Evolutionary conservation across 225 moss, liverwort and hornwort genomes (phyloP).

Genomic region (Anthoceros angustus): DNA sequence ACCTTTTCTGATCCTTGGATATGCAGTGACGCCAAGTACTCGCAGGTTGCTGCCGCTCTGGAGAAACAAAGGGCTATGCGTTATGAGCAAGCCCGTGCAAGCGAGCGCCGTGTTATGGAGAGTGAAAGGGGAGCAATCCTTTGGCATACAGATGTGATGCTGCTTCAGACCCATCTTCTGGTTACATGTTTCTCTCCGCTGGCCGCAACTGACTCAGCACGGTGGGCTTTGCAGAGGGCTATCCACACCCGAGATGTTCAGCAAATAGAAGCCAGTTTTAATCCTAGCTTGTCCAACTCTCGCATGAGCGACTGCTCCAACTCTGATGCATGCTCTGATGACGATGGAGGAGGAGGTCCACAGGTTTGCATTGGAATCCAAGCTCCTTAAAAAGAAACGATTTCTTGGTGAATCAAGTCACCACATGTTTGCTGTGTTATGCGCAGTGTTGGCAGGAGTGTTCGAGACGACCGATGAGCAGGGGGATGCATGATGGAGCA

Average conservation of each 20-base stretch:
- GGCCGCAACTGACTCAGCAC: too few species aligned
- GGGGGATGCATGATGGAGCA: background rate
- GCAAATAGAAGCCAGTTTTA: constrained; percentile 82
- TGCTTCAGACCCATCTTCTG: background rate
- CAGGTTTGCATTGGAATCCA: background rate
- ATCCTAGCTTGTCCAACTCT: constrained; percentile 24
- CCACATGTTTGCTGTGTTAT: background rate
- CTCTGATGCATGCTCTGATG: constrained; percentile 17
- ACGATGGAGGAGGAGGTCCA: constrained; percentile 11
- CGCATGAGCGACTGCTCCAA: constrained; percentile 15
- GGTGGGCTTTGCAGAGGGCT: constrained; percentile 39
- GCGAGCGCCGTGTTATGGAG: constrained; percentile 54
- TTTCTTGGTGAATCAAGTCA: background rate
- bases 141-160: constrained; percentile 82
- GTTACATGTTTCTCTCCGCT: too few species aligned
- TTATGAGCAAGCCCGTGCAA: constrained; percentile 40
- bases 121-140: constrained; percentile 81
- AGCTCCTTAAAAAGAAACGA: too few species aligned
- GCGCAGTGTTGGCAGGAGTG: background rate
- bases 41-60: constrained; percentile 39
- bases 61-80: constrained; percentile 54
- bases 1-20: background rate
- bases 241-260: constrained; percentile 59
- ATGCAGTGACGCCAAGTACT: constrained; percentile 55
- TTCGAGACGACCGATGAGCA: background rate